phyloP scores from a whole-genome alignment of 495 filamentous ascomycete species.

The Neurospora intermedia region DNA sequence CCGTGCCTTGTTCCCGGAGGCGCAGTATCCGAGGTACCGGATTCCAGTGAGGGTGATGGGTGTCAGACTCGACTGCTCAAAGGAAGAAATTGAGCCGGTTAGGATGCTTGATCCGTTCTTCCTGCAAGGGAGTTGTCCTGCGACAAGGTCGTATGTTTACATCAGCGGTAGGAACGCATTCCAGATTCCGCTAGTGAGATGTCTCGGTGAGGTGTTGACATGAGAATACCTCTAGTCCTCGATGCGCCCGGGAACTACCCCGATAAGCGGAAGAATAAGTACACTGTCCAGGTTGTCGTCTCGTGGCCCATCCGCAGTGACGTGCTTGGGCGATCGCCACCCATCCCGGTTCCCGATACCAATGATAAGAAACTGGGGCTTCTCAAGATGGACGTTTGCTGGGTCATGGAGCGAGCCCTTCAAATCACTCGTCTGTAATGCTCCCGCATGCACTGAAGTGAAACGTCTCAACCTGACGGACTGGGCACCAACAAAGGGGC shows the following conservation, averaged over 20 bases:
- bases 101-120: conserved; percentile 45
- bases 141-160: conserved; percentile 39
- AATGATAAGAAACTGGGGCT: conserved; percentile 34
- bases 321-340: conserved; percentile 13
- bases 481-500: conserved; percentile 33
- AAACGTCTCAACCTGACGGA: conserved; percentile 45
- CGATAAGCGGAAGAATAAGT: conserved; percentile 3
- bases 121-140: conserved; percentile 49
- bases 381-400: conserved; percentile 39
- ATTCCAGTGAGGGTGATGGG: conserved; percentile 24
- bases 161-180: conserved; percentile 18
- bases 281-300: conserved; percentile 38
- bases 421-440: conserved; percentile 29
- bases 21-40: conserved; percentile 2
- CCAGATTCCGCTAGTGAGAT: neutral
- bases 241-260: conserved; percentile 19
- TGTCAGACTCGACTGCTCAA: conserved; percentile 18
- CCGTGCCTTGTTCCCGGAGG: conserved; percentile 13
- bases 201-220: neutral
- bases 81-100: conserved; percentile 20
- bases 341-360: conserved; percentile 28
- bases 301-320: conserved; percentile 36
- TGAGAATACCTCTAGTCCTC: conserved; percentile 14
- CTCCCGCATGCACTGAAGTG: conserved; percentile 38
- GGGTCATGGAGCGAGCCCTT: conserved; percentile 48